A percentile compares a stretch with the other conserved stretches of the same genome.
Conservation (phyloP, 2,329 filamentous ascomycete genomes). For the Leptographium wingfieldii region DNA sequence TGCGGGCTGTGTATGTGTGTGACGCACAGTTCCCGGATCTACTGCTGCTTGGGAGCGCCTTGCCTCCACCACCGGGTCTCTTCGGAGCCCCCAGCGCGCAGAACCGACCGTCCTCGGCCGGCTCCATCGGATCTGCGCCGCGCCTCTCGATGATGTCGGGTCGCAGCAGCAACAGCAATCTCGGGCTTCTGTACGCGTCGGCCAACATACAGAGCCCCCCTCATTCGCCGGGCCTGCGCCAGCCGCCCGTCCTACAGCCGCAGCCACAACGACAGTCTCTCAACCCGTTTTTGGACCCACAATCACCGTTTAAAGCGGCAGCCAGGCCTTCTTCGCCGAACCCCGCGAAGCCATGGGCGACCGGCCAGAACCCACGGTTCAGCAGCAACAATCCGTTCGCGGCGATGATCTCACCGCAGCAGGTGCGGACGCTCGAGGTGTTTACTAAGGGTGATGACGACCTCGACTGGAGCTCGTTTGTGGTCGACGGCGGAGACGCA, state of each 20-base stretch:
- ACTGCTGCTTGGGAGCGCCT: slow-evolving; percentile 49
- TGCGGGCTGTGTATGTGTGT: slow-evolving; percentile 72
- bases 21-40: slow-evolving; percentile 73
- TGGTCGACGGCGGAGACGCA: slow-evolving; percentile 24
- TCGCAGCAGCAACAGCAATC: slow-evolving; percentile 3
- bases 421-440: slow-evolving; percentile 36
- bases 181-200: slow-evolving; percentile 9
- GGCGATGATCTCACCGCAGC: slow-evolving; percentile 18
- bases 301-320: background rate
- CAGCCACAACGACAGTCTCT: slow-evolving; percentile 7
- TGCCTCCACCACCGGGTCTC: slow-evolving; percentile 18
- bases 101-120: slow-evolving; percentile 22
- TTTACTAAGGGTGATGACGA: slow-evolving; percentile 48
- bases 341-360: slow-evolving; percentile 13
- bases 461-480: slow-evolving; percentile 45
- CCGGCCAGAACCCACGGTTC: slow-evolving; percentile 29
- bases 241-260: background rate
- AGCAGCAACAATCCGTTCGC: slow-evolving; percentile 51
- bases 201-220: slow-evolving; percentile 18
- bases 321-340: background rate
- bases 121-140: slow-evolving; percentile 17
- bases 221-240: slow-evolving; percentile 3
- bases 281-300: slow-evolving; percentile 7
- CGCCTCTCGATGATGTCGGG: slow-evolving; percentile 12
- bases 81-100: slow-evolving; percentile 20